Conservation (phyloP, 257 asterid genomes). For the Misopates orontium region DNA sequence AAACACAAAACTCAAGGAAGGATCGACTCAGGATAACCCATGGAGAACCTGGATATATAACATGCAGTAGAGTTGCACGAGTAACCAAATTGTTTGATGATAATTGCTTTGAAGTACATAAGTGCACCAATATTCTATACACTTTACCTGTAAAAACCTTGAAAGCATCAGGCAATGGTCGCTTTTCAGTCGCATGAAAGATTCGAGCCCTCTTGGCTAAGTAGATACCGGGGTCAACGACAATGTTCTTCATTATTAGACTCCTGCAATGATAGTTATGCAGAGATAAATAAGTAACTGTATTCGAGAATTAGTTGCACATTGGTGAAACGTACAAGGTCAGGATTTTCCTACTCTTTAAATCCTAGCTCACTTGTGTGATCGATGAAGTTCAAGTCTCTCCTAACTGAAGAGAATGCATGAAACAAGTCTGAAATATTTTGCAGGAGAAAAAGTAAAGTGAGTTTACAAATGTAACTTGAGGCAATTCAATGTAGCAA, state of each 20-base stretch:
- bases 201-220: conserved; percentile 86
- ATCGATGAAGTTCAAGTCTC: conserved; percentile 92
- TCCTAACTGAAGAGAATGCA: conserved; percentile 80
- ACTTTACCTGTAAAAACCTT: conserved; percentile 77
- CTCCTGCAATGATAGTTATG: conserved; percentile 52
- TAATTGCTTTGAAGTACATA: neutral
- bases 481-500: conserved; percentile 11
- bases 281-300: conserved; percentile 29
- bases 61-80: conserved; percentile 1
- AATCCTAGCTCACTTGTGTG: conserved; percentile 97
- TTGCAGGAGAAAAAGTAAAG: too few relatives aligned
- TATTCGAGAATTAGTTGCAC: neutral
- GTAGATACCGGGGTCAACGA: conserved; percentile 91
- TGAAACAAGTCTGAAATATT: conserved; percentile 85
- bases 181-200: conserved; percentile 87
- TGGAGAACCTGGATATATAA: conserved; percentile 73
- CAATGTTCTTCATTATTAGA: conserved; percentile 78
- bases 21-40: conserved; percentile 90
- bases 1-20: conserved; percentile 79
- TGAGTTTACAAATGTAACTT: conserved; percentile 15
- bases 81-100: conserved; percentile 6
- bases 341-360: conserved; percentile 90
- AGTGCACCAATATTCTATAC: neutral
- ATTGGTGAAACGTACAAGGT: conserved; percentile 21
- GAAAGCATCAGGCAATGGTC: conserved; percentile 91